Evolutionary conservation across 495 filamentous ascomycete species (phyloP).

Genomic region (Cercophora newfieldiana): DNA sequence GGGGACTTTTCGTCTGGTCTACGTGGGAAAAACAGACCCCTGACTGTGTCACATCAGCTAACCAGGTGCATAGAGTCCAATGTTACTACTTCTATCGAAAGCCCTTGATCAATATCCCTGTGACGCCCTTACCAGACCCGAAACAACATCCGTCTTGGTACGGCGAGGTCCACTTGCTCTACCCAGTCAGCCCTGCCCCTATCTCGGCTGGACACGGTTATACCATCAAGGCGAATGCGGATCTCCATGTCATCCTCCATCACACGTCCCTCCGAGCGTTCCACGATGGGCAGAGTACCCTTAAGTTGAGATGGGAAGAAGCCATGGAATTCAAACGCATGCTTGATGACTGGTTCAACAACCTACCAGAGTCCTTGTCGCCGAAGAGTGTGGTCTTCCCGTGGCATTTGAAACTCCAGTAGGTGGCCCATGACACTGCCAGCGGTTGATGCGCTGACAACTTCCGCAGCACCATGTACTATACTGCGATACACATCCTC

Average conservation of each 20-base stretch:
- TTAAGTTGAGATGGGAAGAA: slow-evolving; percentile 2
- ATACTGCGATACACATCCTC: slow-evolving; percentile 8
- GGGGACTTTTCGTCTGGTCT: neutral
- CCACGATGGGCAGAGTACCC: neutral
- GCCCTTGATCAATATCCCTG: slow-evolving; percentile 27
- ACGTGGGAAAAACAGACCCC: neutral
- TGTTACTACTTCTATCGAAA: slow-evolving; percentile 28
- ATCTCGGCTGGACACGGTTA: slow-evolving; percentile 23
- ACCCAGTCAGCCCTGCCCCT: slow-evolving; percentile 25
- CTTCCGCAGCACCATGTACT: neutral
- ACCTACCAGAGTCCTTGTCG: neutral
- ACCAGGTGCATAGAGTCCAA: neutral
- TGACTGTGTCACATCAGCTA: neutral
- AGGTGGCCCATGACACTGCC: neutral
- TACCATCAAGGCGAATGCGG: slow-evolving; percentile 25
- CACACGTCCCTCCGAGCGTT: neutral
- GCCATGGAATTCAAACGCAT: slow-evolving; percentile 15
- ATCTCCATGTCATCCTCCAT: slow-evolving; percentile 27
- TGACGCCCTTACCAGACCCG: slow-evolving; percentile 29
- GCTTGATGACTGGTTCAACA: slow-evolving; percentile 7
- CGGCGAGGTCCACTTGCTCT: slow-evolving; percentile 35
- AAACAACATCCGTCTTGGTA: slow-evolving; percentile 26
- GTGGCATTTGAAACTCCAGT: slow-evolving; percentile 10
- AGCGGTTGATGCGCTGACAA: neutral
- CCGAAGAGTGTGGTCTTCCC: slow-evolving; percentile 7